Base-by-base conservation (phyloP, 2,329 filamentous ascomycete genomes). In the Harringtonia lauricola region DNA sequence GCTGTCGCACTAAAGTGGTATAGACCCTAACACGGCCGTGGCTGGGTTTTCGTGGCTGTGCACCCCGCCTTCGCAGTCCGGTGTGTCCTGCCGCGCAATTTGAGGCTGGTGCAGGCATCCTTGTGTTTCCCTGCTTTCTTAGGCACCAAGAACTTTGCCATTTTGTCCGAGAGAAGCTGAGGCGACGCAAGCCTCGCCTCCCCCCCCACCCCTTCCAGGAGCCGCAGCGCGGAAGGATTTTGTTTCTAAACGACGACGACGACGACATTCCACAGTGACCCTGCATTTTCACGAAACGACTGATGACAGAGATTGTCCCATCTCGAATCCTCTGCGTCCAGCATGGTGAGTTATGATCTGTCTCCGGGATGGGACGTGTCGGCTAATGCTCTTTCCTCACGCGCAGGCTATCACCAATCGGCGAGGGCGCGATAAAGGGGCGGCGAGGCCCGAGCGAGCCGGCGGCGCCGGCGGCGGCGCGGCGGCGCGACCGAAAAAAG, bases 401-500 rank as follows among this genome's bases (percentile, higher is more conserved):
- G n/a, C n/a, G n/a, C n/a, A 72, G 68, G 68, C 59, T 62, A 70
- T 71, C 57, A 71, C 68, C 55, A 63, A n/a, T n/a, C n/a, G 65
- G 58, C 62, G 68, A 53, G 62, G 63, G 45, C 70, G 68, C 55
- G 66, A 72, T 51, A 70, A 70, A 53, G 59, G 64, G 47, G 61
- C n/a, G n/a, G n/a, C 61, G 44, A 63, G 62, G 50, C 60, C 60
- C 44, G 70, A 65, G 44, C 60, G 63, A 47, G 58, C 63, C 47
- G 65, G 56, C 42, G 62, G 57, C 39, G 69, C 63, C 43, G 63
- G 63, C 46, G 59, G 60, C 34, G 62, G 61, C 41, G 60, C 54
- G 53, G 60, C 57, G 50, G 63, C 79, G 50, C 86, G 86, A 65
- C 86, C 94, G 54, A 90, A 89, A 67, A 96, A 96, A 70, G 92